A percentile compares a stretch with the other conserved stretches of the same genome.
phyloP scores from a whole-genome alignment of 1,284 basidiomycete species.

The Volvariella volvacea region DNA sequence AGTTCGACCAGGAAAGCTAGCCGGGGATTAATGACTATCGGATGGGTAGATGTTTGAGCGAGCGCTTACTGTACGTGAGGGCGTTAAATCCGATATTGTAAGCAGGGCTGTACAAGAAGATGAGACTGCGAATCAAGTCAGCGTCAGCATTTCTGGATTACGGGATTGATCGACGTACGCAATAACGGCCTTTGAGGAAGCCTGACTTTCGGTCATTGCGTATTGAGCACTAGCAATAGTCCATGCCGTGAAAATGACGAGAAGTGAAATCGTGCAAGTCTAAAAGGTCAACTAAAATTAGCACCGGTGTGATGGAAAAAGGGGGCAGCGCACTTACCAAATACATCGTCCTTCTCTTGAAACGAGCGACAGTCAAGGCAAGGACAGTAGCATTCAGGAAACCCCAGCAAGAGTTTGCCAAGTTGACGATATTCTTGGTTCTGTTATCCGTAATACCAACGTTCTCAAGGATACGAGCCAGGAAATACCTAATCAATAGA shows the following conservation, averaged over 20 bases:
- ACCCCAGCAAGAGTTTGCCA: conserved; percentile 47
- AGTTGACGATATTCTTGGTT: conserved; percentile 47
- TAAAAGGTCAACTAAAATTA: conserved; percentile 15
- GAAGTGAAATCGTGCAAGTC: conserved; percentile 39
- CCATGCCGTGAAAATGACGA: conserved; percentile 45
- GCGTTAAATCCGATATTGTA: conserved; percentile 46
- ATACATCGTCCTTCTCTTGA: conserved; percentile 43
- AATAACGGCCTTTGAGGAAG: conserved; percentile 40
- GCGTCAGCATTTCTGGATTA: neutral
- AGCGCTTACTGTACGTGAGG: conserved; percentile 37
- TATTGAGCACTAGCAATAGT: conserved; percentile 47
- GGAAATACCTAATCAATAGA: conserved; percentile 30
- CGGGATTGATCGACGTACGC: conserved; percentile 23
- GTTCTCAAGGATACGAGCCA: conserved; percentile 38
- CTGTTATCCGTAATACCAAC: conserved; percentile 40
- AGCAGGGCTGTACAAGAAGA: conserved; percentile 45
- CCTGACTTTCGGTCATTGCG: conserved; percentile 30
- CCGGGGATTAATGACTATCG: neutral
- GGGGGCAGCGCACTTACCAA: conserved; percentile 26
- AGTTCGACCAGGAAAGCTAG: conserved; percentile 46
- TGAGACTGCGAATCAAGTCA: conserved; percentile 29
- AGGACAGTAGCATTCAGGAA: conserved; percentile 46
- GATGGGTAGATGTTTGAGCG: neutral
- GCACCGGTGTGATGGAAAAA: neutral
- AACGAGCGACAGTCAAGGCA: conserved; percentile 40